Base-by-base conservation (phyloP, 257 asterid genomes). In the Agastache rugosa region DNA sequence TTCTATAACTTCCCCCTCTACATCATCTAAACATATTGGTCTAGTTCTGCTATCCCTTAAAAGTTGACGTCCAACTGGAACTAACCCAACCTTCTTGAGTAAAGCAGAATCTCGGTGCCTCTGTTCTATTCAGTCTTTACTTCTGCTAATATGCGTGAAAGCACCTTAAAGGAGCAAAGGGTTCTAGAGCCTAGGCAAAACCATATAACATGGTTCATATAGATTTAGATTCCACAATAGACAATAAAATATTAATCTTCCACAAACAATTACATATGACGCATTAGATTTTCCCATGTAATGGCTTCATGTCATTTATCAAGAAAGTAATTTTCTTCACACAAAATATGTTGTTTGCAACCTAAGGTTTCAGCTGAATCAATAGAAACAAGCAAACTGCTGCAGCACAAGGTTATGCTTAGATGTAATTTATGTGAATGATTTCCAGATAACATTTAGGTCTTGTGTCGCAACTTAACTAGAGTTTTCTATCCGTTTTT, bases 21-120 rank as follows among this genome's bases (percentile, higher is more conserved):
- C 41, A 41, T 20, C 17, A 42, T 58, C 78, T 53, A 39, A 62
- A 31, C 8, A 45, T 72, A 25, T 8, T 74, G 10, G 31, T 31
- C 41, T 14, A 60, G 16, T 31, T 29, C 37, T 42, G 23, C 2
- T 22, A 41, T 54, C 12, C 55, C 11, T 6, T 17, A 72, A 25
- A 56, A 45, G 61, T 41, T 22, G 29, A 68, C 35, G 3, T 50
- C 20, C 14, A 34, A 17, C 29, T 15, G 25, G 11, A 51, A 50
- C 37, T n/a, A 34, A 4, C 25, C 8, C 37, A 34, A 20, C 22
- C 73, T 23, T 5, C 23, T 16, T 7, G 27, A 62, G 63, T 47
- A 19, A 20, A 27, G 45, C 62, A 61, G 19, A 68, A 45, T 10
- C 25, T 47, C 16, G 4, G 19, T 17, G 55, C 4, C 16, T 62